Percentiles rank a stretch among this genome's conserved stretches.
phyloP scores from a whole-genome alignment of 441 rosid genomes.

The Mallotus repandus region DNA sequence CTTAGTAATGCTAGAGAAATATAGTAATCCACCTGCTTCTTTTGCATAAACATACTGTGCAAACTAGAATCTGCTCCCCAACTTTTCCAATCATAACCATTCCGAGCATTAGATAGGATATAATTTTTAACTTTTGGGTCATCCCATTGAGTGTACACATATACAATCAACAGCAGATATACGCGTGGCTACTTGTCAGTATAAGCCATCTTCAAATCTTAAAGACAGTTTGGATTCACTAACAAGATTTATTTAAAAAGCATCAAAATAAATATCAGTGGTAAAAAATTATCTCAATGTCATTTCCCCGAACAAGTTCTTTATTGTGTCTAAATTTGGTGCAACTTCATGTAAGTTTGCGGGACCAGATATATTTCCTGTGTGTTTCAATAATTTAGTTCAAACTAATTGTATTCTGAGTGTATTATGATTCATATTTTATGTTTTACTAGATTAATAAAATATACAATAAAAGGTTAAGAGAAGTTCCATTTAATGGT shows the following conservation, averaged over 20 bases:
- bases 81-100: not conserved
- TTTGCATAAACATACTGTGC: not conserved
- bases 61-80: not conserved
- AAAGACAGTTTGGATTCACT: not conserved
- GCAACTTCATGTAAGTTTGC: too few species aligned
- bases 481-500: too few species aligned
- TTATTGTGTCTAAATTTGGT: conserved; percentile 67
- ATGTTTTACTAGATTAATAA: too few species aligned
- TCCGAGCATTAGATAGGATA: not conserved
- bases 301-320: conserved; percentile 65
- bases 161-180: not conserved
- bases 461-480: too few species aligned
- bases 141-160: not conserved
- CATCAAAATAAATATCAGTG: not conserved
- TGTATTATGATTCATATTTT: too few species aligned
- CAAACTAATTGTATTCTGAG: too few species aligned
- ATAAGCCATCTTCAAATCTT: not conserved
- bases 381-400: too few species aligned
- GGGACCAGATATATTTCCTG: too few species aligned
- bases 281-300: conserved; percentile 61
- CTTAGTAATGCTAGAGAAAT: not conserved
- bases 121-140: not conserved
- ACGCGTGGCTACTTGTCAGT: not conserved
- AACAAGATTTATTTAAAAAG: not conserved
- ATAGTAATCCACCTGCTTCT: not conserved